Evolutionary conservation across 2,329 filamentous ascomycete genomes (phyloP).

Genomic region (Thielaviopsis populi): DNA sequence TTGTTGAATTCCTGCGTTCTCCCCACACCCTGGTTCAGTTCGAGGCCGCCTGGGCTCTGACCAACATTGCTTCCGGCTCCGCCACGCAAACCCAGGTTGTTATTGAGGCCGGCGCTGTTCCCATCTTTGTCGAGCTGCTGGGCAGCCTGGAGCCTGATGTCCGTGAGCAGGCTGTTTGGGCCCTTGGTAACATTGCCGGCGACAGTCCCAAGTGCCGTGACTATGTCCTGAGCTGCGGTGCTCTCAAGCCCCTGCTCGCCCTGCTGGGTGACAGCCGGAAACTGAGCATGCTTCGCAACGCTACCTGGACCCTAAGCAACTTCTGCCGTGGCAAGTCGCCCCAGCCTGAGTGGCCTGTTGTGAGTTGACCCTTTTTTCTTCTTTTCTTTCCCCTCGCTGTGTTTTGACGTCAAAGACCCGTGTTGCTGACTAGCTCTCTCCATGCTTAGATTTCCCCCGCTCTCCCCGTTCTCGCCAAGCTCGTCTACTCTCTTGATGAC

Average conservation of each 20-base stretch:
- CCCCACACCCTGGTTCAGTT: conserved; percentile 98
- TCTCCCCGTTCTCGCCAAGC: conserved; percentile 85
- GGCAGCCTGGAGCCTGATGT: conserved; percentile 95
- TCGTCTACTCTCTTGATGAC: conserved; percentile 96
- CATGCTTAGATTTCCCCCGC: conserved; percentile 68
- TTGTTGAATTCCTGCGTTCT: conserved; percentile 95
- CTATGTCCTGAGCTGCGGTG: conserved; percentile 83
- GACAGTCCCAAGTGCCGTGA: conserved; percentile 96
- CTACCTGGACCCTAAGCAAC: conserved; percentile 98
- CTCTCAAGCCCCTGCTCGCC: conserved; percentile 74
- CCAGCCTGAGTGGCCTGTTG: conserved; percentile 92
- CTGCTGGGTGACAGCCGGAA: conserved; percentile 95
- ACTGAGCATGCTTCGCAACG: conserved; percentile 96
- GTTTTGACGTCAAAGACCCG: neutral
- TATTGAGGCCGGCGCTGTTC: conserved; percentile 93
- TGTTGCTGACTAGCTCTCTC: conserved; percentile 18
- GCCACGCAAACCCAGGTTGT: conserved; percentile 97
- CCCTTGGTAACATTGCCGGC: conserved; percentile 94
- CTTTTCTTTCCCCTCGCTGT: neutral
- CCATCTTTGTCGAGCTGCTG: conserved; percentile 94
- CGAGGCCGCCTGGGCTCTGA: conserved; percentile 96
- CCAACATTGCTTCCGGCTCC: conserved; percentile 96
- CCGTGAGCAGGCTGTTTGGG: conserved; percentile 96
- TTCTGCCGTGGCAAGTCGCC: conserved; percentile 99
- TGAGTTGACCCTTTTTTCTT: conserved; percentile 35